These are phyloP conservation scores for Pichia eremophila DNA, from an alignment of 805 yeast species.

Conservation along the genomic window DNA sequence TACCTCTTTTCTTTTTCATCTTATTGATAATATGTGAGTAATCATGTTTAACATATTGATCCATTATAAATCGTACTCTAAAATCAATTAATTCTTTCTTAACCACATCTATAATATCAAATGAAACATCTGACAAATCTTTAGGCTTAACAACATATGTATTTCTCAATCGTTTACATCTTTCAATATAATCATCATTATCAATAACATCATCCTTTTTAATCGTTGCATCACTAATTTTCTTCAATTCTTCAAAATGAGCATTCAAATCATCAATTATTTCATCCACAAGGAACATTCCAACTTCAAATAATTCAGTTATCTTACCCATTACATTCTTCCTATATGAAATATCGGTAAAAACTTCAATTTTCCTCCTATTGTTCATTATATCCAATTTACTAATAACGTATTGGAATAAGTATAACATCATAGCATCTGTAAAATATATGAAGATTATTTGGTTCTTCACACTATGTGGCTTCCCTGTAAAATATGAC, in stretches of 20 bases:
- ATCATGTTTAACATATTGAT: constrained; percentile 21
- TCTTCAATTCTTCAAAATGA: not conserved
- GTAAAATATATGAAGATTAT: constrained; percentile 20
- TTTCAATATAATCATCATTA: constrained; percentile 9
- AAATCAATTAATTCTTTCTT: constrained; percentile 46
- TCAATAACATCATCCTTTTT: not conserved
- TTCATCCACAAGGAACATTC: not conserved
- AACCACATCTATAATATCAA: constrained; percentile 41
- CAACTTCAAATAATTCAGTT: not conserved
- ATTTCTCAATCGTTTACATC: constrained; percentile 8
- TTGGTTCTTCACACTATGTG: constrained; percentile 11
- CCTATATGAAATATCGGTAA: not conserved
- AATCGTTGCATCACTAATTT: not conserved
- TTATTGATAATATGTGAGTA: not conserved
- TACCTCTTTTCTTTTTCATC: constrained; percentile 7
- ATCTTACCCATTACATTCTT: not conserved
- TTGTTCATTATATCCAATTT: not conserved
- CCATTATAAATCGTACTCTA: constrained; percentile 42
- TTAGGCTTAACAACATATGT: constrained; percentile 45
- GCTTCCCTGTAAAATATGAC: constrained; percentile 12
- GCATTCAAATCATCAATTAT: not conserved
- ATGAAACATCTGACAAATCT: constrained; percentile 50
- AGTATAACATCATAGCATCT: constrained; percentile 19
- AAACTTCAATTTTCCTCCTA: not conserved
- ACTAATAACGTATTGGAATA: constrained; percentile 13